Evolutionary conservation across 768 basidiomycete genomes (phyloP), one percentile per base, ranked within the genome.

Genomic region (Cyclocybe cylindracea): DNA sequence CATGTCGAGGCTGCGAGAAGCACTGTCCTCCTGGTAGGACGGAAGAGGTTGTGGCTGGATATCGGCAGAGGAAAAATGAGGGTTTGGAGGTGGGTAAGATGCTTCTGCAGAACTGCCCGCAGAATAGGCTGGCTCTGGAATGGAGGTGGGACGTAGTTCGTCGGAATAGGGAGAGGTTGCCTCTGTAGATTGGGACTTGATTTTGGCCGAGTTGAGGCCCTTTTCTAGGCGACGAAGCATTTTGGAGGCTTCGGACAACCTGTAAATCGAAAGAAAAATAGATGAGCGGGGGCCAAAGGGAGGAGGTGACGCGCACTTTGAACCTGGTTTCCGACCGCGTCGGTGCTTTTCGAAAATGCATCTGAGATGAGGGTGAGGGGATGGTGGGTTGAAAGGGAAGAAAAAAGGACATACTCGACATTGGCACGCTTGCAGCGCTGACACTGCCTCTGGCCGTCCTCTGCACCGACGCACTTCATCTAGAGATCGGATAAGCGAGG

Each of bases 401-500:
- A 39, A 41, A 24, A 54, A 48, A 41, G 37, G 46, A 77, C 83
- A 55, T 66, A 87, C 87, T 89, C 84, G 45, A 84, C 82, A 57
- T 86, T 86, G 33, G 88, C 84, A 53, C 91, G 86, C 64, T 83
- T 86, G 72, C 91, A 94, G 45, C 91, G 86, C 66, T 93, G 89
- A 66, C 91, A 94, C 31, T 80, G 83, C 61, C 84, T 85, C 55
- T 83, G 78, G 53, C 90, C 89, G 61, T 93, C 90, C 66, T 94
- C 91, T 44, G 91, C 87, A 40, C 89, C 91, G 53, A 93, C 90
- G 61, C 91, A 94, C 68, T 92, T 91, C 91, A 94, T 94, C 91
- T 93, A 59, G 39, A 46, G 51, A 69, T 49, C 44, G 36, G 51
- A 51, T 51, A 44, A 66, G 54, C 44, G 57, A 60, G 46, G 53